Evolutionary conservation across 306 rosid species (phyloP).

Genomic region (Luffa acutangula): DNA sequence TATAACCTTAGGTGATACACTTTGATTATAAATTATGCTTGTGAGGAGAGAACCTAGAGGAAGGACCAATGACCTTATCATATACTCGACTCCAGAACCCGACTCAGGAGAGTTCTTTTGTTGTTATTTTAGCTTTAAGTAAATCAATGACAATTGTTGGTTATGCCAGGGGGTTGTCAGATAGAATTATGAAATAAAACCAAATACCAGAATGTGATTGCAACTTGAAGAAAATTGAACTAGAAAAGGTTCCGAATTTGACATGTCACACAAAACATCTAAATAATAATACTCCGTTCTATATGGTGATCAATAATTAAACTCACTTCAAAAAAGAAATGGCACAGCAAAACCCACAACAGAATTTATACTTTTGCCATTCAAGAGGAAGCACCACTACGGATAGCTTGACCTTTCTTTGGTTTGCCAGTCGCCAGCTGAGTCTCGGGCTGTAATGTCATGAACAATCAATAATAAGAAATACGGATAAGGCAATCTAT

Average conservation of each 20-base stretch:
- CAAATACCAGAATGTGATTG: neutral
- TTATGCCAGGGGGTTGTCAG: neutral
- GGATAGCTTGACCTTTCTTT: constrained; percentile 48
- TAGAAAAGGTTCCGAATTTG: neutral
- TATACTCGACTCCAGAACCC: too few species aligned
- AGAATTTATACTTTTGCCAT: neutral
- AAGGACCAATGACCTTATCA: too few species aligned
- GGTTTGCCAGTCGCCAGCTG: constrained; percentile 71
- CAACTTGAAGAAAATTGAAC: neutral
- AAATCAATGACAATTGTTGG: neutral
- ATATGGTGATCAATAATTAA: neutral
- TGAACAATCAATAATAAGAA: neutral
- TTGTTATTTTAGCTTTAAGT: neutral
- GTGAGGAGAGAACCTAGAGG: too few species aligned
- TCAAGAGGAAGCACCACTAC: constrained; percentile 69
- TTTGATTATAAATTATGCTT: too few species aligned
- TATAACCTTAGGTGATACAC: too few species aligned
- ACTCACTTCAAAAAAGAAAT: neutral
- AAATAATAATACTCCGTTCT: neutral
- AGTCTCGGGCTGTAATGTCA: constrained; percentile 41
- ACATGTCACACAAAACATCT: neutral
- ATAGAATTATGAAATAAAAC: neutral
- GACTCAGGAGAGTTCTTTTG: neutral
- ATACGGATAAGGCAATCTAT: neutral
- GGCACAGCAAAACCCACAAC: constrained; percentile 1